These are phyloP conservation scores for Cladosporium sp. DNA, from an alignment of 2,329 filamentous ascomycete genomes.

Conservation along the genomic window DNA sequence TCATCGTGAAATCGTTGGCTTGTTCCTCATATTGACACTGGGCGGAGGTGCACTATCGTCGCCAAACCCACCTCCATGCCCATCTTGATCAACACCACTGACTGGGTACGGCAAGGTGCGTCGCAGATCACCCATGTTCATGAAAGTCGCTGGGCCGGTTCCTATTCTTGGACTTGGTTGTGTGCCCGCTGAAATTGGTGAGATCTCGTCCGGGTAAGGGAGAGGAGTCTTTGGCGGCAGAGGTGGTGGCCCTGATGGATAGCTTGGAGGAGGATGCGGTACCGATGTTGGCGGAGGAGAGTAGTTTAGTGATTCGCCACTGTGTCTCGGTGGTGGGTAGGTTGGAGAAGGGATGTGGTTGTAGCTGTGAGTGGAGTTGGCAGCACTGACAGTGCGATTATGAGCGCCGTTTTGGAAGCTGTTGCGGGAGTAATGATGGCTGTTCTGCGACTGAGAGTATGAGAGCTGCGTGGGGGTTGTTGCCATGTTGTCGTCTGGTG, in stretches of 20 bases:
- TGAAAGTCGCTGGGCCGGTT: slow-evolving; percentile 13
- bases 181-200: slow-evolving; percentile 3
- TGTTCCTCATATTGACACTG: slow-evolving; percentile 78
- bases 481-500: slow-evolving; percentile 27
- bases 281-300: slow-evolving; percentile 11
- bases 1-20: slow-evolving; percentile 53
- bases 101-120: slow-evolving; percentile 71
- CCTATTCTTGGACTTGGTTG: slow-evolving; percentile 1
- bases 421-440: slow-evolving; percentile 26
- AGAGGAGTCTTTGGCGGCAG: slow-evolving; percentile 64
- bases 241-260: slow-evolving; percentile 55
- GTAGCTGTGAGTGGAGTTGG: slow-evolving; percentile 19
- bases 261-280: not conserved
- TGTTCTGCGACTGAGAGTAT: slow-evolving; percentile 27
- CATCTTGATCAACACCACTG: slow-evolving; percentile 38
- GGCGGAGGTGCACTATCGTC: slow-evolving; percentile 61
- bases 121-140: slow-evolving; percentile 35
- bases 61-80: slow-evolving; percentile 53
- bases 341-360: not conserved
- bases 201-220: slow-evolving; percentile 25
- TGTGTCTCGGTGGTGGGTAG: slow-evolving; percentile 11
- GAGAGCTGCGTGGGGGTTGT: slow-evolving; percentile 24
- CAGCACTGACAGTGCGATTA: slow-evolving; percentile 14
- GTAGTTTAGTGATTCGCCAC: not conserved
- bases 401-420: slow-evolving; percentile 11